Conservation (phyloP, 177 flowering plant genomes). For the Telopea speciosissima region DNA sequence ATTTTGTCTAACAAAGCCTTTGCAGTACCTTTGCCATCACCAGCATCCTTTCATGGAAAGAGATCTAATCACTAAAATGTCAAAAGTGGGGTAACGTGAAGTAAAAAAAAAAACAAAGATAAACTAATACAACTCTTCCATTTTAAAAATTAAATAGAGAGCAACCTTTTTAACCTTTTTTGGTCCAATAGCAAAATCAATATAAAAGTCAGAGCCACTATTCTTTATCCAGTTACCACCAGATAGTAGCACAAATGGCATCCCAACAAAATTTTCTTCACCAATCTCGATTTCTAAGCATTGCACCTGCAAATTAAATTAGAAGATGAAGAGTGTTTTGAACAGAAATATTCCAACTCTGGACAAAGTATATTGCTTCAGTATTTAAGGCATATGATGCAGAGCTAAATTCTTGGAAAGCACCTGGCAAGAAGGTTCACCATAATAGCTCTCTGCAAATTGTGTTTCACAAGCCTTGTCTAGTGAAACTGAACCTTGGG, state of each 20-base stretch:
- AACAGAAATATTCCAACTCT: no score
- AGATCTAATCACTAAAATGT: conserved; percentile 2
- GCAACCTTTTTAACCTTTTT: conserved; percentile 54
- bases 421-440: conserved; percentile 47
- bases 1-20: conserved; percentile 69
- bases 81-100: not conserved
- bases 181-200: conserved; percentile 40
- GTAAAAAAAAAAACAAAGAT: not conserved
- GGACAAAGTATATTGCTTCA: no score
- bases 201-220: conserved; percentile 69
- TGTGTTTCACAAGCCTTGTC: conserved; percentile 61
- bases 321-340: not conserved
- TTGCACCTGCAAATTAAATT: conserved; percentile 46
- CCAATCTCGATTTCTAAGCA: conserved; percentile 56
- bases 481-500: conserved; percentile 55
- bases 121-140: not conserved
- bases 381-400: conserved; percentile 6
- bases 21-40: conserved; percentile 85
- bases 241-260: conserved; percentile 84
- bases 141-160: conserved; percentile 7
- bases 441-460: conserved; percentile 30
- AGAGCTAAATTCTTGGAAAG: conserved; percentile 5
- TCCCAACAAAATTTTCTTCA: conserved; percentile 62
- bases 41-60: conserved; percentile 41
- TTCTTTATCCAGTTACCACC: conserved; percentile 81